phyloP scores from a whole-genome alignment of 495 filamentous ascomycete genomes.

The Podospora pseudoanserina region DNA sequence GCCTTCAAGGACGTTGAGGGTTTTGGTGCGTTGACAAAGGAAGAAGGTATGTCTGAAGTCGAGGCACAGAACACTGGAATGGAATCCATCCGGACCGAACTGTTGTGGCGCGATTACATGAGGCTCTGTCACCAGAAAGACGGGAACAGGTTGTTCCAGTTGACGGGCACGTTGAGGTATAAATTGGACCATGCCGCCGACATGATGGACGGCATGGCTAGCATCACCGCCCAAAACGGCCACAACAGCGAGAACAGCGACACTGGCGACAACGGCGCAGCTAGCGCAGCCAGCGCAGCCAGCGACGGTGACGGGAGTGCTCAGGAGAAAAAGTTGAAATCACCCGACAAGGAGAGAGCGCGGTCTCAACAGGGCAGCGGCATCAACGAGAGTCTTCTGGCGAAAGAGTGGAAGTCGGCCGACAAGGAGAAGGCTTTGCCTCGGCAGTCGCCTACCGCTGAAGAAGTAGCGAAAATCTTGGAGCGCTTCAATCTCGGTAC shows the following conservation, averaged over 20 bases:
- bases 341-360: too few relatives aligned
- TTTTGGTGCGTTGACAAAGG: conserved; percentile 38
- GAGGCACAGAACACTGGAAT: conserved; percentile 60
- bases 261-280: too few relatives aligned
- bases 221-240: too few relatives aligned
- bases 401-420: conserved; percentile 41
- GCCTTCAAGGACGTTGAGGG: conserved; percentile 36
- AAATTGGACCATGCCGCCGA: conserved; percentile 10
- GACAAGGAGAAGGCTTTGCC: conserved; percentile 14
- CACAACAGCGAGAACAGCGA: background rate
- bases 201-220: too few relatives aligned
- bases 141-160: conserved; percentile 53
- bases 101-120: conserved; percentile 77
- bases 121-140: conserved; percentile 65
- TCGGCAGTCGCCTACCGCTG: conserved; percentile 31
- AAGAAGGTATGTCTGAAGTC: conserved; percentile 37
- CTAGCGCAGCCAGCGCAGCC: too few relatives aligned
- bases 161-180: conserved; percentile 56
- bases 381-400: background rate
- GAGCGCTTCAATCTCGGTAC: conserved; percentile 56
- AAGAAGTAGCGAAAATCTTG: conserved; percentile 37
- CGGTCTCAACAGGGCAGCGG: background rate
- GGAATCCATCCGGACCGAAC: conserved; percentile 60
- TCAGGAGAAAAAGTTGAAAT: too few relatives aligned
- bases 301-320: too few relatives aligned